Percentiles rank a stretch among this genome's conserved stretches.
Evolutionary conservation across 108 stramenopile genomes (phyloP).

Genomic region (Epithemia pelagica): DNA sequence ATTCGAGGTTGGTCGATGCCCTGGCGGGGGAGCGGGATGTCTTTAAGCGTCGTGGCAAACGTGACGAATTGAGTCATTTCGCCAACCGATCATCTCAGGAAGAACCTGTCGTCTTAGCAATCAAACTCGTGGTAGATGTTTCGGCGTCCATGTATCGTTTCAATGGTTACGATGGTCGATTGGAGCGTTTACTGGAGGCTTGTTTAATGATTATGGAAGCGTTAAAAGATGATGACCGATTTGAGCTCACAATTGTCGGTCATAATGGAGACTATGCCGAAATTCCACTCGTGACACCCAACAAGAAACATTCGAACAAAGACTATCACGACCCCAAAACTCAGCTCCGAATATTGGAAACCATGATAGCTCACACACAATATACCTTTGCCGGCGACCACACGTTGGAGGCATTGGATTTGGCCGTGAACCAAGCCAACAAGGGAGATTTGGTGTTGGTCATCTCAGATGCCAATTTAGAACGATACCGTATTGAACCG

Average conservation of each 20-base stretch:
- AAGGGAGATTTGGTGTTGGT: slow-evolving; percentile 56
- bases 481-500: slow-evolving; percentile 73
- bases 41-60: slow-evolving; percentile 73
- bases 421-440: slow-evolving; percentile 40
- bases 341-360: slow-evolving; percentile 58
- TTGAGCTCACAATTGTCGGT: slow-evolving; percentile 61
- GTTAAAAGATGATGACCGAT: slow-evolving; percentile 49
- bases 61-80: no score
- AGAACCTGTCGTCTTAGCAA: slow-evolving; percentile 27
- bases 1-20: slow-evolving; percentile 75
- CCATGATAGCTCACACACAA: slow-evolving; percentile 88
- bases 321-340: slow-evolving; percentile 35
- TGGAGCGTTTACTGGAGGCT: slow-evolving; percentile 73
- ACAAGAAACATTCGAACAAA: no score
- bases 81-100: slow-evolving; percentile 2
- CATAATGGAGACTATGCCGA: slow-evolving; percentile 61
- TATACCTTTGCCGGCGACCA: slow-evolving; percentile 75
- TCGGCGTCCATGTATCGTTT: slow-evolving; percentile 89
- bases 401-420: slow-evolving; percentile 76
- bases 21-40: slow-evolving; percentile 75
- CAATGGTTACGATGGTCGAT: slow-evolving; percentile 77
- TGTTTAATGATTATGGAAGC: slow-evolving; percentile 83
- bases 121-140: slow-evolving; percentile 72
- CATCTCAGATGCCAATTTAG: slow-evolving; percentile 82
- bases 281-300: slow-evolving; percentile 58